phyloP scores from a whole-genome alignment of 176 grass and related monocot species.

The Triticum urartu region DNA sequence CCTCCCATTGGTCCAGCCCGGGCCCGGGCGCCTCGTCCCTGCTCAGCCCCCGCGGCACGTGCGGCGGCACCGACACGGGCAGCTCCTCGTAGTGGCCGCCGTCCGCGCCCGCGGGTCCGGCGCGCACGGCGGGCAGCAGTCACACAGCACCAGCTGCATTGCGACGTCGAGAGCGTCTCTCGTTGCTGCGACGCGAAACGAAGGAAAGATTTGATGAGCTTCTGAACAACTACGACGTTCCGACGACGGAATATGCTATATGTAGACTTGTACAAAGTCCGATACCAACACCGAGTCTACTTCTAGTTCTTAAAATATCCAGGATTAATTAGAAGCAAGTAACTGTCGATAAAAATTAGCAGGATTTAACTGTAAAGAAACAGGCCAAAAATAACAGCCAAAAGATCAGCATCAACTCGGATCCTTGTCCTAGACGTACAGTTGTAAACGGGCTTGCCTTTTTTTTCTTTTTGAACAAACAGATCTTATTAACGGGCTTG shows the following conservation, averaged over 20 bases:
- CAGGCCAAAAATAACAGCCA: neutral
- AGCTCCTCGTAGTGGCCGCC: conserved; percentile 9
- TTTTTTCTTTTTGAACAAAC: no score
- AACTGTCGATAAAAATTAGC: neutral
- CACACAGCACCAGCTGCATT: neutral
- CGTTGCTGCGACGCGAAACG: neutral
- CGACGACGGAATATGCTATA: neutral
- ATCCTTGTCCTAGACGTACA: no score
- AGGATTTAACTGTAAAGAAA: neutral
- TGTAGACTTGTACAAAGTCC: neutral
- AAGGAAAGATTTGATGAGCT: neutral
- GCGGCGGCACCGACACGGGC: conserved; percentile 21
- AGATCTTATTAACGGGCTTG: no score
- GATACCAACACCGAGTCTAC: neutral
- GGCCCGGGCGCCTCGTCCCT: neutral
- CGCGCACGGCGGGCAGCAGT: neutral
- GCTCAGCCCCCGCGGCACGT: neutral
- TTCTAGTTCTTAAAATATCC: neutral
- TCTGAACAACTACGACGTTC: no score
- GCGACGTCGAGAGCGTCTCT: neutral
- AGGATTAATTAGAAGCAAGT: neutral
- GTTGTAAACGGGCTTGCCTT: no score
- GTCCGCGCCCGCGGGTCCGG: neutral
- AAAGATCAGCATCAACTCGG: no score
- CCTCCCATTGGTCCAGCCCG: neutral